These are phyloP conservation scores for Fomitopsis pinicola DNA, from an alignment of 1,284 basidiomycete species.

Conservation along the genomic window DNA sequence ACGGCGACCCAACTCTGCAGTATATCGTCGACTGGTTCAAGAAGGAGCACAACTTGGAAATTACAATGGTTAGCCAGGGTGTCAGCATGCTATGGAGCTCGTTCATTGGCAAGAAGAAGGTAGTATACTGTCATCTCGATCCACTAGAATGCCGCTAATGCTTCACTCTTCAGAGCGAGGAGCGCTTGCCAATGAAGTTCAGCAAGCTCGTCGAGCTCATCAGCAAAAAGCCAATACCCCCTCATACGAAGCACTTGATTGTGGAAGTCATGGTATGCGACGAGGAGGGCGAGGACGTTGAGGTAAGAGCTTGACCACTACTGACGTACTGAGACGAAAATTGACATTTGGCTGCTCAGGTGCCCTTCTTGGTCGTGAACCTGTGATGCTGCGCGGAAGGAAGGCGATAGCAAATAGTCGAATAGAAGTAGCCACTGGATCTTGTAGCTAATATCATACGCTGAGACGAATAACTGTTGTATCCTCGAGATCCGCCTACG, in stretches of 20 bases:
- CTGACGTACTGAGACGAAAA: not conserved
- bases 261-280: slow-evolving; percentile 96
- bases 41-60: slow-evolving; percentile 80
- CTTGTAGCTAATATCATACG: slow-evolving; percentile 8
- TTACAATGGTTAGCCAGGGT: slow-evolving; percentile 95
- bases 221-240: slow-evolving; percentile 87
- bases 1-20: slow-evolving; percentile 84
- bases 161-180: slow-evolving; percentile 59
- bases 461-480: not conserved
- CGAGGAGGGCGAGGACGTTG: slow-evolving; percentile 85
- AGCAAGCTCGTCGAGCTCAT: slow-evolving; percentile 90
- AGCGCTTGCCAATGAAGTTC: slow-evolving; percentile 86
- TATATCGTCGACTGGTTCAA: slow-evolving; percentile 88
- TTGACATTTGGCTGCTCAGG: slow-evolving; percentile 31
- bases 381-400: slow-evolving; percentile 6
- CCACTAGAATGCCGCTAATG: slow-evolving; percentile 3
- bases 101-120: slow-evolving; percentile 90
- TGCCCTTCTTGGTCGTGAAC: slow-evolving; percentile 63
- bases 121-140: slow-evolving; percentile 25
- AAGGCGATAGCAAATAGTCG: not conserved
- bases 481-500: not conserved
- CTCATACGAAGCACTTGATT: slow-evolving; percentile 78
- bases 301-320: slow-evolving; percentile 41
- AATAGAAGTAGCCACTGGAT: slow-evolving; percentile 5
- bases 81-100: slow-evolving; percentile 98